Evolutionary conservation across 2,329 filamentous ascomycete species (phyloP).

Genomic region (Pestalotiopsis sp.): DNA sequence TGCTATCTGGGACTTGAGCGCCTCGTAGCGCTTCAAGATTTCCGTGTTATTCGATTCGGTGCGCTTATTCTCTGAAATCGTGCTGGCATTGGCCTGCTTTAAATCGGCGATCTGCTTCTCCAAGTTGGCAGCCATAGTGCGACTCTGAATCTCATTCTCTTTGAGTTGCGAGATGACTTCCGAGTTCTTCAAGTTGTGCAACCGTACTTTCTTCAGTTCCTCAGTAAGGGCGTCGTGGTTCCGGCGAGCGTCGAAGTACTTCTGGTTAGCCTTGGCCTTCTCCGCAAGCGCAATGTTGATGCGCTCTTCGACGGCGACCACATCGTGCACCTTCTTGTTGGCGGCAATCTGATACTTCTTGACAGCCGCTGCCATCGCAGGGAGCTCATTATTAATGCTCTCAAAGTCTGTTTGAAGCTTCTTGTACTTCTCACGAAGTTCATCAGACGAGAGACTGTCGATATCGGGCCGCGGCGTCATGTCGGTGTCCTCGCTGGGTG

Average conservation of each 20-base stretch:
- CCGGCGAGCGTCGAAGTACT: constrained; percentile 96
- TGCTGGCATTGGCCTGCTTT: constrained; percentile 74
- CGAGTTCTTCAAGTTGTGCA: constrained; percentile 86
- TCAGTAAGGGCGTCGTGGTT: constrained; percentile 83
- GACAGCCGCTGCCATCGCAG: constrained; percentile 88
- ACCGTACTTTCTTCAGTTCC: constrained; percentile 78
- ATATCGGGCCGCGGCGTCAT: constrained; percentile 51
- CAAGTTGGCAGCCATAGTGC: constrained; percentile 76
- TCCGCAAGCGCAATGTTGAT: constrained; percentile 76
- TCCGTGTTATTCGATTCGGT: constrained; percentile 75
- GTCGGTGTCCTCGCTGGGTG: constrained; percentile 48
- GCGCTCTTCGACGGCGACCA: constrained; percentile 76
- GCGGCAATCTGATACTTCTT: constrained; percentile 86
- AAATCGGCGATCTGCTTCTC: constrained; percentile 90
- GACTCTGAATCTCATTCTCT: constrained; percentile 80
- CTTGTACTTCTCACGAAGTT: constrained; percentile 73
- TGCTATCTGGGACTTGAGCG: constrained; percentile 72
- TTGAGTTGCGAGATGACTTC: constrained; percentile 94
- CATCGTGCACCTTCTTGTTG: constrained; percentile 84
- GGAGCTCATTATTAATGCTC: constrained; percentile 84
- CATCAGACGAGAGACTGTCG: constrained; percentile 66
- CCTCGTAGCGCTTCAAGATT: constrained; percentile 69
- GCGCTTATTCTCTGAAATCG: constrained; percentile 73
- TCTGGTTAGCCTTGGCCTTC: constrained; percentile 96
- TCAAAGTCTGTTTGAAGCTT: constrained; percentile 80